Base-by-base conservation (phyloP, 2,329 filamentous ascomycete genomes). In the Aureobasidium sp. region DNA sequence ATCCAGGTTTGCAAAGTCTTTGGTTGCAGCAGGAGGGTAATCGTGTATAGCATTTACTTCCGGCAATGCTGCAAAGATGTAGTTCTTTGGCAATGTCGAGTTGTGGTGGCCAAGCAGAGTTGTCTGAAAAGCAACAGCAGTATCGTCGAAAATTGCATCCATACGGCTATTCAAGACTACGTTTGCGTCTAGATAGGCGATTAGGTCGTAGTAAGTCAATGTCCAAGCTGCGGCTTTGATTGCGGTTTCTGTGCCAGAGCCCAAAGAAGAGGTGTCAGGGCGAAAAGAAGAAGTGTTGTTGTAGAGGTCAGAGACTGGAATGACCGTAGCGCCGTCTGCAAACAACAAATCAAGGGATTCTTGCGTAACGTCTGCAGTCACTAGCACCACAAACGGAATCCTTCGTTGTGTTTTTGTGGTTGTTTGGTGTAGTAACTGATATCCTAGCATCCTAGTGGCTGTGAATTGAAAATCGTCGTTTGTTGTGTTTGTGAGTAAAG, bases 171-270 rank as follows among this genome's bases (percentile, higher is more conserved):
- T 67, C 3, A 74, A 65, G 33, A 73, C 64, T 1, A 64, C 69
- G 52, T 74, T 72, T 37, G 67, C 70, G 56, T 75, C 73, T 3
- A 75, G 62, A 64, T 73, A 70, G 14, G 68, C 64, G 37, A 75
- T 69, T 3, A 62, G 63, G n/a, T 70, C 68, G 64, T 73, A 75
- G 52, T 73, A 66, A 1, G 66, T 70, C 61, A 75, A 67, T 61
- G 74, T 65, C 69, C 70, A 76, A 1, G 73, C 68, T 19, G 71
- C 72, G 33, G 76, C 65, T 64, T 76, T 76, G 14, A 70, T 69
- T 3, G 19, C 39, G 11, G 39, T 42, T 4, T 42, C n/a, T 7
- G 5, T 7, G 27, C 27, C 27, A 29, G 27, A 6, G 5, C 5
- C 27, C 5, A 29, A 6, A 6, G 5, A 29, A 5, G 27, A 29